Base-by-base conservation (phyloP, 176 grass and related monocot genomes). In the Tuctoria greenei region DNA sequence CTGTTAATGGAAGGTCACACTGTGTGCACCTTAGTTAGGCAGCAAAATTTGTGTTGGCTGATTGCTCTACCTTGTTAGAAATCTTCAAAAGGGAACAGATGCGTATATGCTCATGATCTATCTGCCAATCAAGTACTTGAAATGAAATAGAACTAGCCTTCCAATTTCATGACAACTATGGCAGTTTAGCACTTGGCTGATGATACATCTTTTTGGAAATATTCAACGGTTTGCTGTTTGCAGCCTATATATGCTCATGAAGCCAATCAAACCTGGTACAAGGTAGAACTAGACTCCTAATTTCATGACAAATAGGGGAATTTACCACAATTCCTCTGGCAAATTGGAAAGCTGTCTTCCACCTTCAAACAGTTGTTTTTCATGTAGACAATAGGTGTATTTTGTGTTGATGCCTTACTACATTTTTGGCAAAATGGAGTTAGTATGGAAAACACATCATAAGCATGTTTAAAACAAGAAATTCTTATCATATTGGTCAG, bases 321-420 rank as follows among this genome's bases (percentile, higher is more conserved):
- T 54, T 21, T 21, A 9, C 17, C 1, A 20, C 40, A 54, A 17
- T 55, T 50, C 13, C 13, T 36, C 21, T 34, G 23, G 23, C 54
- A 69, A 83, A 69, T 34, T 25, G 4, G 72, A 69, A 83, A 54
- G 15, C 21, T 64, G 37, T 69, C 5, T 49, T 74, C 28, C 31
- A 34, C 31, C 69, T 57, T 23, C 55, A 73, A 54, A 65, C 41
- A 8, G 20, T 64, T 63, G 10, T 6, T 63, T 74, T 51, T 34
- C 2, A 81, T 57, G 18, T 44, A 57, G 28, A 37, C 44, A 21
- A 64, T 1, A 14, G 21, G 23, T 52, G 4, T 31, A 64, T 31
- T 27, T 15, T 61, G 4, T 61, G 26, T 61, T 26, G 55, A 26
- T 27, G 12, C 14, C 6, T 26, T 68, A 21, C 66, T 46, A 68